These are phyloP conservation scores for Globisporangium nodosum DNA, from an alignment of 352 stramenopile species.

Conservation along the genomic window DNA sequence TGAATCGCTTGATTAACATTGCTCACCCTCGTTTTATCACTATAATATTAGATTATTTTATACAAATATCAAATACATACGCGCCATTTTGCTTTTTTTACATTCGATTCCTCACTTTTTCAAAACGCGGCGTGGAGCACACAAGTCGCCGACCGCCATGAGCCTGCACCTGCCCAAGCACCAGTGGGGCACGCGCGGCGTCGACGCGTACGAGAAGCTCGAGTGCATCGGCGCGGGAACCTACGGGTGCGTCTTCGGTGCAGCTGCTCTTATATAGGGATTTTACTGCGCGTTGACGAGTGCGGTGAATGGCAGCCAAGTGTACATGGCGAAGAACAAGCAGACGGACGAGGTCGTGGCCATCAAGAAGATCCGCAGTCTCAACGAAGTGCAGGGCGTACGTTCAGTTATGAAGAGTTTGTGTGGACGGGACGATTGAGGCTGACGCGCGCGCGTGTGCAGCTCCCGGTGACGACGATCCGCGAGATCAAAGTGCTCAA, in stretches of 20 bases:
- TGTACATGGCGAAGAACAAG: constrained; percentile 89
- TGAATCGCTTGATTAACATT: background rate
- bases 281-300: background rate
- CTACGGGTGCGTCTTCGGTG: constrained; percentile 47
- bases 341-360: constrained; percentile 77
- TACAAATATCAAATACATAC: background rate
- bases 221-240: constrained; percentile 88
- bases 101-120: background rate
- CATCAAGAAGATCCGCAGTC: constrained; percentile 90
- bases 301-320: constrained; percentile 35
- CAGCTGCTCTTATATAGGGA: background rate
- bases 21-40: constrained; percentile 1
- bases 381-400: constrained; percentile 88
- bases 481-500: constrained; percentile 99
- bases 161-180: constrained; percentile 84
- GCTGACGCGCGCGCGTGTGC: background rate
- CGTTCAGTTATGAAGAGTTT: constrained; percentile 10
- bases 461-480: constrained; percentile 94
- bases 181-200: constrained; percentile 74
- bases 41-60: background rate
- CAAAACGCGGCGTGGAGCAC: background rate
- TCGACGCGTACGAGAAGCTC: constrained; percentile 87
- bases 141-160: constrained; percentile 24
- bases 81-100: background rate
- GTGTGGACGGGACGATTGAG: too few species aligned